Conservation (phyloP, 768 basidiomycete species). For the Pisolithus marmoratus region DNA sequence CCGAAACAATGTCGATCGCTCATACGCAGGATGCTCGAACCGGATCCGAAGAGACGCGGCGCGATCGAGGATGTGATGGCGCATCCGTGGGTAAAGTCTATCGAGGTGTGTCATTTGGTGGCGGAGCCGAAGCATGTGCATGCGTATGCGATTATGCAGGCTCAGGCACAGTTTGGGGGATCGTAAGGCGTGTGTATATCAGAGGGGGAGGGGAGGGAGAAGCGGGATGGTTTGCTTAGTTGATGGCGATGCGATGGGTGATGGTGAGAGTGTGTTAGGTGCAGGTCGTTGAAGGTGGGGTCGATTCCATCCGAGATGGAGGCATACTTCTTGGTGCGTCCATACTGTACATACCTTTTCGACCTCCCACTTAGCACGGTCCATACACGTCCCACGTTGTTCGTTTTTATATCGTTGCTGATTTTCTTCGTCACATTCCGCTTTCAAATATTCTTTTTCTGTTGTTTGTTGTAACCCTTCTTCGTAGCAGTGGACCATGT, state of each 20-base stretch:
- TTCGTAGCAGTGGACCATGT: too few relatives aligned
- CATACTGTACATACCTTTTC: too few relatives aligned
- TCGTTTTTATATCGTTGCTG: too few relatives aligned
- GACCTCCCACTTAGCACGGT: too few relatives aligned
- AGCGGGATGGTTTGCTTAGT: not conserved
- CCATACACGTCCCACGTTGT: too few relatives aligned
- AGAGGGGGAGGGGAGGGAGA: not conserved
- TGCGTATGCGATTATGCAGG: slow-evolving; percentile 57
- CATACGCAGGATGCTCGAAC: slow-evolving; percentile 93
- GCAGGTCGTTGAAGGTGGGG: too few relatives aligned
- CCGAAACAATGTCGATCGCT: slow-evolving; percentile 80
- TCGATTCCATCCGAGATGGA: too few relatives aligned
- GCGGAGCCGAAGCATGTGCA: slow-evolving; percentile 67
- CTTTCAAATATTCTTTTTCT: too few relatives aligned
- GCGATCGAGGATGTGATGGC: slow-evolving; percentile 77
- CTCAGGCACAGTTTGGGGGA: slow-evolving; percentile 37
- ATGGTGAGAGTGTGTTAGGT: too few relatives aligned
- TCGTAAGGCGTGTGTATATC: slow-evolving; percentile 3
- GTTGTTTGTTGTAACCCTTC: too few relatives aligned
- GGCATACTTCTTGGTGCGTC: too few relatives aligned
- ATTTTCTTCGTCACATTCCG: too few relatives aligned
- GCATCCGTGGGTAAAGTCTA: slow-evolving; percentile 72
- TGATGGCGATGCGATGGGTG: not conserved
- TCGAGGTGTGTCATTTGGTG: slow-evolving; percentile 77
- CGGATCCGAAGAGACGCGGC: slow-evolving; percentile 72